Evolutionary conservation across 1,139 yeast species (phyloP).

Genomic region (Candida sp.): DNA sequence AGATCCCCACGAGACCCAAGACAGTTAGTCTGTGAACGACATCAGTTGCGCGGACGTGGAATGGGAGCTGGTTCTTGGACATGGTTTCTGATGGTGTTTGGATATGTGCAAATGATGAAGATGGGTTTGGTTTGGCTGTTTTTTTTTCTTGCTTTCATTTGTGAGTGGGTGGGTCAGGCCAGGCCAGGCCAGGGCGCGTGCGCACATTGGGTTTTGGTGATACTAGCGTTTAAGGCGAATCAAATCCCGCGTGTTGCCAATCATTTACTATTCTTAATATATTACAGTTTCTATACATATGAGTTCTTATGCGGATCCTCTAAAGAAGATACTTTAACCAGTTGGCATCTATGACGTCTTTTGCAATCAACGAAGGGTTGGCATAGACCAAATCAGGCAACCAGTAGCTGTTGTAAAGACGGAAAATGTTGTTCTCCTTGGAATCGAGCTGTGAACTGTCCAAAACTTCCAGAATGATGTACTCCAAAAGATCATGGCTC

Average conservation of each 20-base stretch:
- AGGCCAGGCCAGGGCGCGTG: too few species aligned
- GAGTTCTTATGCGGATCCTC: neutral
- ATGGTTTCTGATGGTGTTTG: slow-evolving; percentile 16
- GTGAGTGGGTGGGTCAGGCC: neutral
- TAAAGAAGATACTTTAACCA: slow-evolving; percentile 48
- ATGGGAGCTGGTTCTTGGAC: slow-evolving; percentile 40
- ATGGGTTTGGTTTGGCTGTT: neutral
- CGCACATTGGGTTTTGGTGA: neutral
- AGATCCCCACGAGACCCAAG: slow-evolving; percentile 70
- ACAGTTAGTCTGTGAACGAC: slow-evolving; percentile 85
- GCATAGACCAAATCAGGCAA: slow-evolving; percentile 44
- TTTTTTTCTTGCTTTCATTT: slow-evolving; percentile 2
- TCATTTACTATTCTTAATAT: neutral
- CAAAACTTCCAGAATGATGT: slow-evolving; percentile 32
- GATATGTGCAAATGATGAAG: neutral
- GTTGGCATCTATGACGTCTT: slow-evolving; percentile 34
- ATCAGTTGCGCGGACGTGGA: slow-evolving; percentile 67
- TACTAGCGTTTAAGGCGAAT: neutral
- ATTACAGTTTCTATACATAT: slow-evolving; percentile 2
- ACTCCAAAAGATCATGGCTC: slow-evolving; percentile 37
- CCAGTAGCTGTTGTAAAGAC: slow-evolving; percentile 46
- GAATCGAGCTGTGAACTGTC: slow-evolving; percentile 23
- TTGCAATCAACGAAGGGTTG: slow-evolving; percentile 45
- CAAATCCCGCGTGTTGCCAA: slow-evolving; percentile 2
- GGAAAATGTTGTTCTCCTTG: slow-evolving; percentile 30